A percentile compares a stretch with the other conserved stretches of the same genome.
These are phyloP conservation scores for Apiospora phragmitis DNA, from an alignment of 2,329 filamentous ascomycete genomes.

Conservation along the genomic window DNA sequence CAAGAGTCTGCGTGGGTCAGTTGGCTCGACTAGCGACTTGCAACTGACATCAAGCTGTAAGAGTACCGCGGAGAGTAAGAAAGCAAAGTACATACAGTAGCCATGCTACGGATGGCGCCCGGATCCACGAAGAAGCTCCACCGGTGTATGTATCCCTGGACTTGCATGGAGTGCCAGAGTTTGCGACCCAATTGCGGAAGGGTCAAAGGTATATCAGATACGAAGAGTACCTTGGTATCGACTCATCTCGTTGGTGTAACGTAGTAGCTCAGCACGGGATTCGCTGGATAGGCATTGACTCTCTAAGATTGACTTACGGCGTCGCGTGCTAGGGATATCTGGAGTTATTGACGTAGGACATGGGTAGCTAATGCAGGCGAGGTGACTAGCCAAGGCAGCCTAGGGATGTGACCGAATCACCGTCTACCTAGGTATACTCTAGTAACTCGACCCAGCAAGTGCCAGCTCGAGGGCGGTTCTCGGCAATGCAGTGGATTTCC, in stretches of 20 bases:
- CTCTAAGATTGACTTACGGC: neutral
- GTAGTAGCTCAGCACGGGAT: neutral
- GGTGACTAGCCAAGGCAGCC: conserved; percentile 2
- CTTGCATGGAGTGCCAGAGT: neutral
- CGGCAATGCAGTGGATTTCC: conserved; percentile 5
- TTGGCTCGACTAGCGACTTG: neutral
- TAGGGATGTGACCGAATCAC: conserved; percentile 4
- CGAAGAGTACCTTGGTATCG: neutral
- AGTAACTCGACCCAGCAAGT: neutral
- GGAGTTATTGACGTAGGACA: conserved; percentile 4
- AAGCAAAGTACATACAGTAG: neutral
- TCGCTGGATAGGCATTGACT: neutral
- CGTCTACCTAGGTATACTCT: neutral
- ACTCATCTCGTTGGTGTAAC: conserved; percentile 2
- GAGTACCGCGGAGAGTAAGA: neutral
- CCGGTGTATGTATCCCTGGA: conserved; percentile 7
- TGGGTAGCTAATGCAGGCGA: conserved; percentile 2
- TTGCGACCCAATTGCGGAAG: conserved; percentile 1
- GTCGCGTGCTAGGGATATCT: conserved; percentile 7
- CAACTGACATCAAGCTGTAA: neutral
- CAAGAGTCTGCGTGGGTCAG: neutral
- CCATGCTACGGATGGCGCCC: neutral
- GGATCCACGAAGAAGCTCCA: neutral
- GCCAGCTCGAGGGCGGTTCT: neutral
- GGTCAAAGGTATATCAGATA: neutral